A percentile compares a stretch with the other conserved stretches of the same genome.
Conservation (phyloP, 805 yeast species). For the Candida odintsovae region DNA sequence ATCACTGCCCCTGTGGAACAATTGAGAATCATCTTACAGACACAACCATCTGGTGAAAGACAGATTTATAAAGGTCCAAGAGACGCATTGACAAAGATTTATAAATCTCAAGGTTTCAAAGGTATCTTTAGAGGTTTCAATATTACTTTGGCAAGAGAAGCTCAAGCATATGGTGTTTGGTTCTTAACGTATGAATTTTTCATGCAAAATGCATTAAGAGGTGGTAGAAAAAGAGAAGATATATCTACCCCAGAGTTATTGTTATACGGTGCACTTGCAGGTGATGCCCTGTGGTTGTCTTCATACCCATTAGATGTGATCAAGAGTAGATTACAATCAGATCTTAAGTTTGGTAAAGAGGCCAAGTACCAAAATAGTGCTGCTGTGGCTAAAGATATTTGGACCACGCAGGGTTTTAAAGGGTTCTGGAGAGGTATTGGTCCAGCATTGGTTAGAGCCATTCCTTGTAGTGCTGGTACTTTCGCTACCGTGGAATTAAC, state of each 20-base stretch:
- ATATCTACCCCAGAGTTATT: constrained; percentile 87
- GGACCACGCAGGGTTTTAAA: constrained; percentile 34
- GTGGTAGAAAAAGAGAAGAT: constrained; percentile 46
- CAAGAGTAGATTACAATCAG: constrained; percentile 81
- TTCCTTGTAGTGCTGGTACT: constrained; percentile 68
- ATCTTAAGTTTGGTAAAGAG: constrained; percentile 34
- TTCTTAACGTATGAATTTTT: constrained; percentile 89
- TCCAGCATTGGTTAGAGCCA: constrained; percentile 54
- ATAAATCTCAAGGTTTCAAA: constrained; percentile 63
- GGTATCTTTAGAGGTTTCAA: constrained; percentile 82
- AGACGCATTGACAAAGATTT: constrained; percentile 78
- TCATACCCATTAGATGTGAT: constrained; percentile 88
- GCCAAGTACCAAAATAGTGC: constrained; percentile 38
- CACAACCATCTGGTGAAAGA: constrained; percentile 46
- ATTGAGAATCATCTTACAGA: constrained; percentile 86
- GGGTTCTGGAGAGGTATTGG: constrained; percentile 62
- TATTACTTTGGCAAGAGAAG: constrained; percentile 81
- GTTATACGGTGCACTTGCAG: constrained; percentile 83
- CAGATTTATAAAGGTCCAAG: constrained; percentile 57
- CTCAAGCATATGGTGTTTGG: constrained; percentile 84
- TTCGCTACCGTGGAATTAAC: constrained; percentile 73
- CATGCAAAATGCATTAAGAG: constrained; percentile 41
- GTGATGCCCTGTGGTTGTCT: constrained; percentile 80
- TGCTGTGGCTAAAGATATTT: constrained; percentile 29
- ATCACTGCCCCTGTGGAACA: constrained; percentile 95